Evolutionary conservation across 805 yeast genomes (phyloP), one percentile per base, ranked within the genome.

Genomic region (Barnettozyma californica): DNA sequence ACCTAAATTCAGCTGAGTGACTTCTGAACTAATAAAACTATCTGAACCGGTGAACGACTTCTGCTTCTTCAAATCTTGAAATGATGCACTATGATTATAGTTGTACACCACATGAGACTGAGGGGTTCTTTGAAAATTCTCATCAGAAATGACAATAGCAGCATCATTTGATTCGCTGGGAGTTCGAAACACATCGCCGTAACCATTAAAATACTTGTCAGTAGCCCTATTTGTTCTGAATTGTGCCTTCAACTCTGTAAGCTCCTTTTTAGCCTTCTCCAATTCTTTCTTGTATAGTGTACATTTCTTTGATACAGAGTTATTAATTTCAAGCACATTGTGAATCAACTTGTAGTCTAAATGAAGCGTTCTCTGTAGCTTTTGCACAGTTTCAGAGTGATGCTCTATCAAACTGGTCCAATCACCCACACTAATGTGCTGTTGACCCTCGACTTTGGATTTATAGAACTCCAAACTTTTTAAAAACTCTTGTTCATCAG

Each of bases 311-410:
- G 53, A 45, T 7, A 54, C 45, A 6, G 38, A 44, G 35, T 54
- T 56, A 44, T 56, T 58, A 44, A 58, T 47, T 33, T 58, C 60
- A 45, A 58, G 53, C 10, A 56, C 46, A 18, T 50, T 52, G 16
- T 49, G 45, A 13, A 56, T 56, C 54, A 58, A 54, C 18, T 19
- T 38, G 36, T 45, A 50, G 45, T 51, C 54, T 23, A 38, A 11
- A 3, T 40, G 20, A 14, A 51, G n/a, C 38, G 44, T 53, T 20
- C 41, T 26, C 18, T 42, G 38, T 4, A 44, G 46, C 18, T 44
- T 49, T 5, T 35, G 16, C 16, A 38, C 34, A 9, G 48, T 20
- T 1, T 2, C n/a, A 21, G 27, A 25, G 33, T 52, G 53, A 20
- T 51, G 35, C 2, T 49, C 49, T 23, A 53, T 26, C 14, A 40